A percentile compares a stretch with the other conserved stretches of the same genome.
phyloP scores from a whole-genome alignment of 2,329 filamentous ascomycete genomes.

The Xylaria sp. region DNA sequence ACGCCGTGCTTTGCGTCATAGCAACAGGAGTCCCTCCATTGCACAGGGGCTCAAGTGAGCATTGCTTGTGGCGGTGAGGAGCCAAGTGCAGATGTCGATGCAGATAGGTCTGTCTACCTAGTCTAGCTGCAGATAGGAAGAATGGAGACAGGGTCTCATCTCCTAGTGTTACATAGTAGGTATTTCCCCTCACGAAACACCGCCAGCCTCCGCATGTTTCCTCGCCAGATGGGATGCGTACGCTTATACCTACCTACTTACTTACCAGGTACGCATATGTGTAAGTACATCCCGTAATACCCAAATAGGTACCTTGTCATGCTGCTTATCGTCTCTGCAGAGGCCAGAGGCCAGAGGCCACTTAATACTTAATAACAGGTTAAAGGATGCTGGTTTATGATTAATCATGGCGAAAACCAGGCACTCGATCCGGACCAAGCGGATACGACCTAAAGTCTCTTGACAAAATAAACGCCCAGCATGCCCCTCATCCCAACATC shows the following conservation, averaged over 20 bases:
- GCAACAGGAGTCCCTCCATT: constrained; percentile 16
- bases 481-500: constrained; percentile 25
- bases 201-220: constrained; percentile 29
- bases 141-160: constrained; percentile 21
- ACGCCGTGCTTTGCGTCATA: constrained; percentile 15
- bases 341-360: background rate
- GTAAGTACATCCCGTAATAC: background rate
- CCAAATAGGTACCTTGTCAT: background rate
- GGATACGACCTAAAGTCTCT: constrained; percentile 27
- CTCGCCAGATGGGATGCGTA: background rate
- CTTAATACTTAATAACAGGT: constrained; percentile 5
- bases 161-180: background rate
- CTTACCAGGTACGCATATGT: background rate
- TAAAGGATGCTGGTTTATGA: constrained; percentile 17
- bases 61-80: constrained; percentile 34
- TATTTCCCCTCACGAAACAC: constrained; percentile 29
- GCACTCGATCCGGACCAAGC: constrained; percentile 28
- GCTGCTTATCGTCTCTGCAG: constrained; percentile 9
- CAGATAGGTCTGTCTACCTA: constrained; percentile 4
- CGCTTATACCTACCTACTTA: background rate
- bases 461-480: constrained; percentile 30
- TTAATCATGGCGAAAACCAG: constrained; percentile 23
- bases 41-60: constrained; percentile 3
- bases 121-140: constrained; percentile 6
- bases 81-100: constrained; percentile 23